Evolutionary conservation across 1,284 basidiomycete genomes (phyloP).

Genomic region (Grifola frondosa): DNA sequence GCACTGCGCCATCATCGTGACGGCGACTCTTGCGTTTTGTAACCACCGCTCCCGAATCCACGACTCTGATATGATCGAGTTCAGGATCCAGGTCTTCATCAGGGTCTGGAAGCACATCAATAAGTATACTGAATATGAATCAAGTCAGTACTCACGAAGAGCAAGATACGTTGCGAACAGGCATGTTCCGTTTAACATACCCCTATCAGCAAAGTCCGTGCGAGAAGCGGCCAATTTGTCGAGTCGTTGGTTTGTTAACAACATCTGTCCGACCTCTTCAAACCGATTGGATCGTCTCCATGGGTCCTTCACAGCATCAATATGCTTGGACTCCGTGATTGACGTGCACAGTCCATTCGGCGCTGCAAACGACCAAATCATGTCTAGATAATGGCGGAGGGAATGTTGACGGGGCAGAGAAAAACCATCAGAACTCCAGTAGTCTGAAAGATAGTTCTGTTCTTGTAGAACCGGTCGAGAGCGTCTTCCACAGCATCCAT

Average conservation of each 20-base stretch:
- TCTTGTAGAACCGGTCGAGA: slow-evolving; percentile 27
- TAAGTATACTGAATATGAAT: neutral
- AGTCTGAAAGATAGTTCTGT: slow-evolving; percentile 32
- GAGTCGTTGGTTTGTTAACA: slow-evolving; percentile 6
- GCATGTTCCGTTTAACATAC: slow-evolving; percentile 11
- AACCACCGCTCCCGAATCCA: too few species aligned
- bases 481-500: neutral
- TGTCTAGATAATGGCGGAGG: slow-evolving; percentile 14
- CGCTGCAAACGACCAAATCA: slow-evolving; percentile 17
- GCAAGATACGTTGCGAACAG: neutral
- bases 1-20: too few species aligned
- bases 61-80: too few species aligned
- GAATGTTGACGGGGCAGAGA: slow-evolving; percentile 29
- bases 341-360: slow-evolving; percentile 23
- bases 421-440: slow-evolving; percentile 22
- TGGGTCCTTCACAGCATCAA: slow-evolving; percentile 36
- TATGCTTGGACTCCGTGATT: slow-evolving; percentile 22
- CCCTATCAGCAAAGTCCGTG: slow-evolving; percentile 4
- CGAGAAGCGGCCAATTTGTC: slow-evolving; percentile 12
- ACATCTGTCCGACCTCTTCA: slow-evolving; percentile 6
- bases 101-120: neutral
- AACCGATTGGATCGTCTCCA: slow-evolving; percentile 19
- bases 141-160: slow-evolving; percentile 1
- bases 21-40: too few species aligned
- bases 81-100: neutral